Evolutionary conservation across 805 yeast genomes (phyloP), one percentile per base, ranked within the genome.

Genomic region (Ogataea parapolymorpha): DNA sequence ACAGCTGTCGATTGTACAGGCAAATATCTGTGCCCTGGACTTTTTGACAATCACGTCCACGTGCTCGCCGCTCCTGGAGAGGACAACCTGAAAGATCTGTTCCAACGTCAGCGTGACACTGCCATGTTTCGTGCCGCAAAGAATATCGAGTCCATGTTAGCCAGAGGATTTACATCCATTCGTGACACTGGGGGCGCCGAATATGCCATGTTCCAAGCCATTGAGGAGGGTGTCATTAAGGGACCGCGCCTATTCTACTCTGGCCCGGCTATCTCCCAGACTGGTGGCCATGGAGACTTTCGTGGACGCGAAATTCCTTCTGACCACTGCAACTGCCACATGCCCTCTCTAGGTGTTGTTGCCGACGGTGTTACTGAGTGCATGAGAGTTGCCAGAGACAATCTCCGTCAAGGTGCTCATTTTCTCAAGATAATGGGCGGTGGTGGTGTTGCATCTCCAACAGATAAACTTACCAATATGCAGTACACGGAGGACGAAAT

Each of bases 381-480:
- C 44, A 42, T 51, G 25, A 50, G 46, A 25, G 49, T 54, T 7
- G 48, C 57, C 2, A 52, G 63, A 42, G 63, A 57, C 14, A 46
- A 51, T 23, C 47, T 58, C 27, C 48, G 62, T 41, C 40, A 51
- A 22, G 63, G 62, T 5, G 59, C 60, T 2, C 43, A 48, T 18
- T 57, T 58, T 35, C 45, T 58, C 34, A 58, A 58, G 39, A 55
- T 58, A 29, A 58, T 58, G 60, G 57, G 59, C 13, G 50, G 60
- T 34, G 63, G 63, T 20, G 61, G 62, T 26, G 62, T 58, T 29
- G 61, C 59, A 9, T 58, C 62, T 6, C 62, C 62, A 24, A 47
- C 57, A 11, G 61, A 56, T 40, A 45, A 50, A 29, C 44, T 56
- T n/a, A 42, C 49, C 12, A 53, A 57, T 35, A 35, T 52, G 14